Conservation (phyloP, 1,284 basidiomycete genomes). For the Moniliella sp. region DNA sequence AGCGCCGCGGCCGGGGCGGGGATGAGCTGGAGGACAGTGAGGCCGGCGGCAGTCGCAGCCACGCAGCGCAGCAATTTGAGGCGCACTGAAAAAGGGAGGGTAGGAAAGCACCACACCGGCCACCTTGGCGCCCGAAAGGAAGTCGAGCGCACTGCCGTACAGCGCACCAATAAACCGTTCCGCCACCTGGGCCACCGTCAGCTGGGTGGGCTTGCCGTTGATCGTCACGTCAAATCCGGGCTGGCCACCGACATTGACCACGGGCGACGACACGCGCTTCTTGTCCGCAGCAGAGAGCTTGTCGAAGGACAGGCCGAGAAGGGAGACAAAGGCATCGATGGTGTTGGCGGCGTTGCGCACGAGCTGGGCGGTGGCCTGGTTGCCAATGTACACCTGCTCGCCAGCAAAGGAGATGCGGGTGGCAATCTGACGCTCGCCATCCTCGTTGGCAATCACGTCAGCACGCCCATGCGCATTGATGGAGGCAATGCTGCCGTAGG, state of each 20-base stretch:
- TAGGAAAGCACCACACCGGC: slow-evolving; percentile 47
- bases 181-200: slow-evolving; percentile 65
- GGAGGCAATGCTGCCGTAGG: slow-evolving; percentile 80
- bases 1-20: slow-evolving; percentile 60
- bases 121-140: slow-evolving; percentile 58
- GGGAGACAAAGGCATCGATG: slow-evolving; percentile 74
- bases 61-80: slow-evolving; percentile 51
- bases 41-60: slow-evolving; percentile 52
- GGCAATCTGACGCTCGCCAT: slow-evolving; percentile 90
- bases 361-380: slow-evolving; percentile 78
- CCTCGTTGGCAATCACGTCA: slow-evolving; percentile 73
- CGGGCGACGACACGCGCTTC: slow-evolving; percentile 64
- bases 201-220: slow-evolving; percentile 46
- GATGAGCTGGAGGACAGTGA: slow-evolving; percentile 57
- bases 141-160: slow-evolving; percentile 69
- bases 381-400: slow-evolving; percentile 56
- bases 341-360: slow-evolving; percentile 88
- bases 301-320: slow-evolving; percentile 71
- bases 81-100: slow-evolving; percentile 53
- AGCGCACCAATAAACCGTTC: slow-evolving; percentile 68
- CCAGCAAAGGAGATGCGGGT: slow-evolving; percentile 73
- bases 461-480: slow-evolving; percentile 51
- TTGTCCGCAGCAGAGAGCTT: slow-evolving; percentile 46
- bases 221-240: slow-evolving; percentile 53
- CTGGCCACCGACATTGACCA: slow-evolving; percentile 44